phyloP scores from a whole-genome alignment of 2,329 filamentous ascomycete species.

The Clarireedia monteithiana region DNA sequence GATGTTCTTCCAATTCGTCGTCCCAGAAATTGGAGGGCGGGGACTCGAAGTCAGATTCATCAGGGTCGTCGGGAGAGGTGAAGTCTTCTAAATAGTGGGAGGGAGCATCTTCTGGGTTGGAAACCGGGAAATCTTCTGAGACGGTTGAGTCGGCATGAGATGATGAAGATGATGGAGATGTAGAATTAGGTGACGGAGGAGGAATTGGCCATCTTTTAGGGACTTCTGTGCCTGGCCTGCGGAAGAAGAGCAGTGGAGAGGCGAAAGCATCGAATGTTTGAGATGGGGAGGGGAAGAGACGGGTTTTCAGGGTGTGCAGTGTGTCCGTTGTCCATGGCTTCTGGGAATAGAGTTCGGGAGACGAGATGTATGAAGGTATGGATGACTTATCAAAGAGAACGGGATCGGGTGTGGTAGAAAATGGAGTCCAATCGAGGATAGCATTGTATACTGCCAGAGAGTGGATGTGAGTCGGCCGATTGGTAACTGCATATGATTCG shows the following conservation, averaged over 20 bases:
- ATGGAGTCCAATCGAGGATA: conserved; percentile 57
- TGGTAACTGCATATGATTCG: conserved; percentile 38
- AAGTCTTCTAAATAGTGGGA: background rate
- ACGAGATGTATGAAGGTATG: background rate
- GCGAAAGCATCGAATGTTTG: conserved; percentile 53
- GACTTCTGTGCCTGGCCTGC: conserved; percentile 35
- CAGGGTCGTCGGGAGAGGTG: background rate
- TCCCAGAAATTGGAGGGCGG: background rate
- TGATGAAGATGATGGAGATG: background rate
- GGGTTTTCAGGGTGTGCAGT: conserved; percentile 30
- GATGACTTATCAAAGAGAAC: background rate
- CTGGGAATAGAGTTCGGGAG: background rate
- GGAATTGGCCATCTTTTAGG: conserved; percentile 18
- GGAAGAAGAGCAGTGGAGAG: conserved; percentile 51
- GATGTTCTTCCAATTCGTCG: background rate
- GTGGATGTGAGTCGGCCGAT: conserved; percentile 24
- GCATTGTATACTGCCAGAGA: conserved; percentile 51
- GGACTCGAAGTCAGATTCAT: too few species aligned
- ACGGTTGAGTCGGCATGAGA: background rate
- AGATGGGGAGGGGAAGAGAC: conserved; percentile 42
- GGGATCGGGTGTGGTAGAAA: conserved; percentile 40
- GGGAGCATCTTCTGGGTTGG: too few species aligned
- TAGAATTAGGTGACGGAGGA: background rate
- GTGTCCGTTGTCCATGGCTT: conserved; percentile 13
- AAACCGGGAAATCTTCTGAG: background rate